Conservation (phyloP, 2,329 filamentous ascomycete species). For the Arthroderma uncinatum region DNA sequence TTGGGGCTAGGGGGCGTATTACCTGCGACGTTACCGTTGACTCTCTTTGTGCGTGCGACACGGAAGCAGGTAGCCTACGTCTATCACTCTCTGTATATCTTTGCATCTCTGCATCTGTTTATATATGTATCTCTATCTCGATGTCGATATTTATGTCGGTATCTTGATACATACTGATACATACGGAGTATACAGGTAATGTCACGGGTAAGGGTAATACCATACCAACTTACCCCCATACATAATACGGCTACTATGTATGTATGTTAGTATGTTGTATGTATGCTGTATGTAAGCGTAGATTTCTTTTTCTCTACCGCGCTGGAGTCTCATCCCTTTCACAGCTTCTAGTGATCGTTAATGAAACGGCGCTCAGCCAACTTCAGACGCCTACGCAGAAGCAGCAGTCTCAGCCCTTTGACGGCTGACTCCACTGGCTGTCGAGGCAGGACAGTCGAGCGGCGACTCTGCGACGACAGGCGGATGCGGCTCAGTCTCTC, state of each 20-base stretch:
- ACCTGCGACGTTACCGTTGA: conserved; percentile 4
- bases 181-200: too few relatives aligned
- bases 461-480: not conserved
- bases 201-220: too few relatives aligned
- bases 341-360: not conserved
- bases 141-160: too few relatives aligned
- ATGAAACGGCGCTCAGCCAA: not conserved
- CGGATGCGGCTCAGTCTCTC: not conserved
- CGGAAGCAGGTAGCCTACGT: not conserved
- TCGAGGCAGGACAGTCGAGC: not conserved
- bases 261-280: too few relatives aligned
- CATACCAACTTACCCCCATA: too few relatives aligned
- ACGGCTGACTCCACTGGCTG: not conserved
- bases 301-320: too few relatives aligned
- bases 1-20: too few relatives aligned
- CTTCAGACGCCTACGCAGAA: not conserved
- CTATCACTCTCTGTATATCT: not conserved
- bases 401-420: not conserved
- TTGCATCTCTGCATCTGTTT: not conserved
- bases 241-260: too few relatives aligned
- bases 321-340: not conserved
- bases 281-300: too few relatives aligned
- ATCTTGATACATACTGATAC: too few relatives aligned
- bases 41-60: conserved; percentile 3
- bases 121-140: not conserved